Base-by-base conservation (phyloP, 306 rosid species). In the Cyamopsis tetragonoloba region DNA sequence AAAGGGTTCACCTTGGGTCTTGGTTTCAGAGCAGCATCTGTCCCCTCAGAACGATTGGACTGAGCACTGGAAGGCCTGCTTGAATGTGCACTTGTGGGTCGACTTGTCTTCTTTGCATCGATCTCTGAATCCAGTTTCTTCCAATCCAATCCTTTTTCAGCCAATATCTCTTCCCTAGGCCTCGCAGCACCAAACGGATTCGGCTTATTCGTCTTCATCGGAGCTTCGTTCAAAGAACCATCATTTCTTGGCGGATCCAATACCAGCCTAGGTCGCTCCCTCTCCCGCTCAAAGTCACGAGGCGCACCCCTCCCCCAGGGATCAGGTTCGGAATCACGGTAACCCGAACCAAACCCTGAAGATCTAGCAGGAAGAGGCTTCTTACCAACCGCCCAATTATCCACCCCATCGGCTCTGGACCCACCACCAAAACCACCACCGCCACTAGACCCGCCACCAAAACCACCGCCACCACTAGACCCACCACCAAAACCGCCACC, bases 41-140 rank as follows among this genome's bases (percentile, higher is more conserved):
- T n/a, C 28, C 79, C 92, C 81, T 90, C 99, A 26, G 99, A 90
- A 77, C 86, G 82, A 80, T 70, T 86, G 1, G 98, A 92, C 8
- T 93, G 97, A 6, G 96, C 93, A 70, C 99, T 95, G 0, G 99
- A 85, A 59, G 99, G 97, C 77, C 99, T 78, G 81, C 91, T 83
- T 0, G 99, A 95, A 13, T 86, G 96, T 0, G 92, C 78, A 76
- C 99, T 95, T 0, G 97, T 77, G 3, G 99, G 96, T 64, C 91
- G 72, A 68, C 96, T 89, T 0, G 85, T 77, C 76, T 84, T 93
- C 80, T 95, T 95, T 3, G 96, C 89, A 26, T 88, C 99, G 67
- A 86, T 75, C 38, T 90, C 97, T 1, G 84, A 85, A 48, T 95
- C 99, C 58, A 75, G 23, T 84, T 95, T 88, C 85, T 90, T 95